phyloP scores from a whole-genome alignment of 2,329 filamentous ascomycete genomes.

The Chaetomium sp. region DNA sequence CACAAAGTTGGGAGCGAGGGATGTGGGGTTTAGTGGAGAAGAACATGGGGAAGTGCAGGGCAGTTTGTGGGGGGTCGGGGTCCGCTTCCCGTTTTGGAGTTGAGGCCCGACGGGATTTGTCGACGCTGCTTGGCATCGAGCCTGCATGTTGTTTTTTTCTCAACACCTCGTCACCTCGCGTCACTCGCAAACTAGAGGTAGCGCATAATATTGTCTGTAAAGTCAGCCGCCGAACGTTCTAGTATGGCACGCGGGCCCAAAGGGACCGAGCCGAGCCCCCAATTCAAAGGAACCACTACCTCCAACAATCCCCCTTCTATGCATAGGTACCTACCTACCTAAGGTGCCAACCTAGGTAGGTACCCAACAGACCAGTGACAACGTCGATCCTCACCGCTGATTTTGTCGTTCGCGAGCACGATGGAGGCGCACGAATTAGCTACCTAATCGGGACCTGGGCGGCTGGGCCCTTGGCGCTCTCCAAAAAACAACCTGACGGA shows the following conservation, averaged over 20 bases:
- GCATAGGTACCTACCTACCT: too few relatives aligned
- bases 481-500: not conserved
- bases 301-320: too few relatives aligned
- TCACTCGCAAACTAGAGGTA: too few relatives aligned
- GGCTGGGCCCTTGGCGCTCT: not conserved
- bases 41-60: not conserved
- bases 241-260: too few relatives aligned
- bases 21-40: conserved; percentile 10
- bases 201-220: too few relatives aligned
- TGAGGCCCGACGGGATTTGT: conserved; percentile 21
- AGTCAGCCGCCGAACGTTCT: too few relatives aligned
- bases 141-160: not conserved
- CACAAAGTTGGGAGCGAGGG: not conserved
- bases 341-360: too few relatives aligned
- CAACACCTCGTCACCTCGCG: too few relatives aligned
- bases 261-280: too few relatives aligned
- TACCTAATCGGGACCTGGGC: not conserved
- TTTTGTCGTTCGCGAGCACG: not conserved
- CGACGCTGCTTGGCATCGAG: not conserved
- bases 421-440: not conserved
- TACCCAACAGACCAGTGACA: too few relatives aligned
- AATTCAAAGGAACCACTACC: too few relatives aligned
- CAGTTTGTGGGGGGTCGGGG: conserved; percentile 24
- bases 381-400: not conserved
- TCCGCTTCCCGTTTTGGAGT: conserved; percentile 20